Evolutionary conservation across 257 asterid species (phyloP).

Genomic region (Solanum corneliomulleri): DNA sequence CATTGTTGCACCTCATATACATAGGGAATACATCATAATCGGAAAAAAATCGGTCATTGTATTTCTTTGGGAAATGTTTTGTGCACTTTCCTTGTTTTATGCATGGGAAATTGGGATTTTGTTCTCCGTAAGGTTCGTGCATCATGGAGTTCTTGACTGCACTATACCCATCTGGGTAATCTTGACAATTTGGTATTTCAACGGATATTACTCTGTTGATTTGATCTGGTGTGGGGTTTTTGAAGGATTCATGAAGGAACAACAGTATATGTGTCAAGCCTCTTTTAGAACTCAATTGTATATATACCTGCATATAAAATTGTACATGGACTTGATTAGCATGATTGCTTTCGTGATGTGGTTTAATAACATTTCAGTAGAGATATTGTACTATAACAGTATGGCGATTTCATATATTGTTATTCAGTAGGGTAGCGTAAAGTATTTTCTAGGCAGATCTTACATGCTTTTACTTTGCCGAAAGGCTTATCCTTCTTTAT

Average conservation of each 20-base stretch:
- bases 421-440: not conserved
- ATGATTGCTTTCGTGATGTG: not conserved
- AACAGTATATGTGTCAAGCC: not conserved
- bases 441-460: not conserved
- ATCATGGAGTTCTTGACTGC: not conserved
- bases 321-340: not conserved
- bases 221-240: not conserved
- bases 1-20: not conserved
- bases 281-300: not conserved
- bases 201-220: not conserved
- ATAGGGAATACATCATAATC: not conserved
- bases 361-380: not conserved
- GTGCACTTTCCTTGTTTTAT: not conserved
- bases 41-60: not conserved
- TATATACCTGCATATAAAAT: not conserved
- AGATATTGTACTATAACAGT: not conserved
- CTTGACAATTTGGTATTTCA: not conserved
- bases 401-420: not conserved
- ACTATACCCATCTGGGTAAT: not conserved
- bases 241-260: not conserved
- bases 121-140: not conserved
- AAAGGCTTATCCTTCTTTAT: not conserved
- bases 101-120: not conserved
- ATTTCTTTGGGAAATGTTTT: not conserved
- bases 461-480: not conserved